Conservation (phyloP, 2,329 filamentous ascomycete genomes). For the Cytospora schulzeri region DNA sequence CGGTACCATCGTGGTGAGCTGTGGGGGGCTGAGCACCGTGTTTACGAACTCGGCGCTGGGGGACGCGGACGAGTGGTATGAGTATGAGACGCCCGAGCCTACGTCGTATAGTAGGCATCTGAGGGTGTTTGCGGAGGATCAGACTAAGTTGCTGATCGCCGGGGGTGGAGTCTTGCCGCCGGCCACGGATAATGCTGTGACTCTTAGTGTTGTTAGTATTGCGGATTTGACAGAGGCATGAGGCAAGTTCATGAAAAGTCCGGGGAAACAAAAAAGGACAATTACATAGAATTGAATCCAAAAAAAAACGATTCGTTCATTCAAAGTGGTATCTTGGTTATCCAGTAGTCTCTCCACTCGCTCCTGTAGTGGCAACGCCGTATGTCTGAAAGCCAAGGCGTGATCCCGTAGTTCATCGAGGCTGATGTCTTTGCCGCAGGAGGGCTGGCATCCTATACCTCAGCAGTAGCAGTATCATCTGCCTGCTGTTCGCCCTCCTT, state of each 20-base stretch:
- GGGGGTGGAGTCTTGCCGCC: slow-evolving; percentile 50
- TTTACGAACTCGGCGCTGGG: slow-evolving; percentile 47
- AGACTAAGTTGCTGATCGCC: slow-evolving; percentile 45
- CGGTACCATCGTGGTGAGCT: slow-evolving; percentile 48
- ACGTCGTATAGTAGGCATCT: slow-evolving; percentile 43
- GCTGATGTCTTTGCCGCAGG: not conserved
- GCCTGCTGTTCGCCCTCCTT: slow-evolving; percentile 1
- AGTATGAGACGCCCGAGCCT: slow-evolving; percentile 39
- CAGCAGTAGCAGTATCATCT: not conserved
- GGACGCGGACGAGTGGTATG: slow-evolving; percentile 41
- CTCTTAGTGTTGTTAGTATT: slow-evolving; percentile 39
- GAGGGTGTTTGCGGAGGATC: slow-evolving; percentile 39
- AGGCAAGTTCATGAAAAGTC: not conserved
- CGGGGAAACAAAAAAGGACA: not conserved
- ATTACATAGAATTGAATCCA: not conserved
- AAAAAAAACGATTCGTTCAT: not conserved
- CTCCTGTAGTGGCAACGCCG: not conserved
- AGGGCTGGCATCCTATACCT: not conserved
- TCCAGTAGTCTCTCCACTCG: not conserved
- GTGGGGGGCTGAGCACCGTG: slow-evolving; percentile 42
- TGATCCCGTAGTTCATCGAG: not conserved
- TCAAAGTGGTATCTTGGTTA: not conserved
- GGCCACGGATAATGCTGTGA: slow-evolving; percentile 48
- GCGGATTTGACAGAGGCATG: slow-evolving; percentile 8
- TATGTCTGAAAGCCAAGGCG: not conserved